Conservation (phyloP, 257 asterid species). For the Craterostigma plantagineum region DNA sequence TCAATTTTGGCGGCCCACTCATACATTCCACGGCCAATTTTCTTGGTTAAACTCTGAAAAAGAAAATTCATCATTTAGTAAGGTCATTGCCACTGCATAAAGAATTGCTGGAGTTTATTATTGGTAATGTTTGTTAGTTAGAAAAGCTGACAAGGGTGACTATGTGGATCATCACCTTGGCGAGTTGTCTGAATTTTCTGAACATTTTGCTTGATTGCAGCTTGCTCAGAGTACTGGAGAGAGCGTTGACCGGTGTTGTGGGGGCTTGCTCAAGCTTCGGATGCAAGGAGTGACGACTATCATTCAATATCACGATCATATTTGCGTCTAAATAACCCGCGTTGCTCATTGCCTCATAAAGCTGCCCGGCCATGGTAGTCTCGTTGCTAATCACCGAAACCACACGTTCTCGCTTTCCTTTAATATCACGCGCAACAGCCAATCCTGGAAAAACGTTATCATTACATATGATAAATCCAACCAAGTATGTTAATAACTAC, state of each 20-base stretch:
- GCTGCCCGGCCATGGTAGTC: conserved; percentile 80
- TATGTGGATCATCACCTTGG: conserved; percentile 48
- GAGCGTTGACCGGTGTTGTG: conserved; percentile 43
- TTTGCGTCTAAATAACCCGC: conserved; percentile 85
- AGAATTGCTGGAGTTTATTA: not conserved
- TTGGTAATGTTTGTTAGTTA: no score
- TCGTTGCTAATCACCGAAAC: conserved; percentile 84
- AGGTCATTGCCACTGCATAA: conserved; percentile 6
- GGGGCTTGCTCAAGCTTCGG: conserved; percentile 61
- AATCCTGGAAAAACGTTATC: conserved; percentile 29
- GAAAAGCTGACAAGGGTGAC: no score
- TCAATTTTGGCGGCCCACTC: conserved; percentile 97
- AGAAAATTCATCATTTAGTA: conserved; percentile 6
- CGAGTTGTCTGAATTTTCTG: conserved; percentile 59
- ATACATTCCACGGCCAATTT: conserved; percentile 64
- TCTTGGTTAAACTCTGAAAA: conserved; percentile 56
- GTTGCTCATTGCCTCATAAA: conserved; percentile 91
- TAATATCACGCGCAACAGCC: conserved; percentile 87
- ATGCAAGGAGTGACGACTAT: conserved; percentile 50
- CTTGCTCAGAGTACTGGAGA: conserved; percentile 65
- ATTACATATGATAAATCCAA: no score
- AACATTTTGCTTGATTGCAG: conserved; percentile 68
- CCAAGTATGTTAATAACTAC: no score
- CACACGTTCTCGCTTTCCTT: conserved; percentile 59
- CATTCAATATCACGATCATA: conserved; percentile 68